Evolutionary conservation across 495 filamentous ascomycete genomes (phyloP), one percentile per base, ranked within the genome.

Genomic region (Penicillium bovifimosum): DNA sequence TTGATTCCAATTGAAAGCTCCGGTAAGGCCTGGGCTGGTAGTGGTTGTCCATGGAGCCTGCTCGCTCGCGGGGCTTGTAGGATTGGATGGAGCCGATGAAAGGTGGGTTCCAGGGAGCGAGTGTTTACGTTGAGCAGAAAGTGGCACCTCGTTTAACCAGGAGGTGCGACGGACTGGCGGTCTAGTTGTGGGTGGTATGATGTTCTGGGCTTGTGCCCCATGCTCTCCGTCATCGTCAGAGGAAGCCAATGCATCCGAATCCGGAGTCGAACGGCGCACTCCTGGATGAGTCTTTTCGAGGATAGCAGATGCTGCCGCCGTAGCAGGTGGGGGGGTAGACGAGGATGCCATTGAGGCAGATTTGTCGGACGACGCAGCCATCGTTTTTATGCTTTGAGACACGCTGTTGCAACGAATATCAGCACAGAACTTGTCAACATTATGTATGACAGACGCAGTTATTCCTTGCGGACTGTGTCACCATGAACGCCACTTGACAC

Each of bases 211-310:
- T 8, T 67, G 62, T 9, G 66, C 60, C 13, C 58, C 55, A 54
- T 80, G 76, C 28, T 79, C 90, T 31, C 73, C 79, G 64, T 96
- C 91, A 60, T 96, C 91, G 62, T 96, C 91, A 3, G 91, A 96
- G 53, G 91, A 96, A 33, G 87, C 89, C 41, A 96, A 72, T 36
- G 91, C 91, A 62, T 96, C 91, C 6, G 91, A 96, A 61, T 96
- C 91, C 13, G 91, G 91, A 6, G 91, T 96, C 14, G 90, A 90
- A 49, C 86, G 85, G 56, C 87, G 82, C 35, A 82, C 70, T 41
- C 75, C 77, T 7, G 72, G 69, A 56, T 87, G 84, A 47, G 85
- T 73, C 64, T 87, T 91, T 50, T 93, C 89, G 16, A 87, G 76
- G 42, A 87, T 73, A 24, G 86, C 73, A 27, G 81, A 77, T 33